Conservation (phyloP, 257 asterid genomes). For the Solanum chilense region DNA sequence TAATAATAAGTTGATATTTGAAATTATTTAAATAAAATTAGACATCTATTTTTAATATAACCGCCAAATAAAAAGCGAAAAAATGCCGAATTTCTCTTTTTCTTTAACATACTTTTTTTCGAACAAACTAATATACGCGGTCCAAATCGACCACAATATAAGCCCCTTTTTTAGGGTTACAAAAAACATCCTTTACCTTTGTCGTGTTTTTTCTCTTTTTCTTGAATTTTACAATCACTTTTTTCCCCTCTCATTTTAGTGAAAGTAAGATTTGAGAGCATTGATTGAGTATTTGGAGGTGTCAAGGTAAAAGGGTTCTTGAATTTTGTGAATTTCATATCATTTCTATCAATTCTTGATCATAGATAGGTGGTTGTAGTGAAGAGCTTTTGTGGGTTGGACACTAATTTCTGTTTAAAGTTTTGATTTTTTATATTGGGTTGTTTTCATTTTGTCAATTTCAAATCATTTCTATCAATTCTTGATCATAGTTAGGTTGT, state of each 20-base stretch:
- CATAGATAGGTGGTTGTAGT: not conserved
- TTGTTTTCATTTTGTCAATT: not conserved
- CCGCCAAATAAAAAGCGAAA: fast-evolving
- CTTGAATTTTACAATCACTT: not conserved
- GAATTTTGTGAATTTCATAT: not conserved
- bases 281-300: not conserved
- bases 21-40: no score
- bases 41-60: no score
- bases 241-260: not conserved
- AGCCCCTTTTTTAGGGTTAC: slow-evolving; percentile 4
- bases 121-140: slow-evolving; percentile 1
- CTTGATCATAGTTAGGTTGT: not conserved
- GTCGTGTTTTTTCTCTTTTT: not conserved
- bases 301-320: not conserved
- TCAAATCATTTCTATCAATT: not conserved
- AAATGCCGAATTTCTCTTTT: not conserved
- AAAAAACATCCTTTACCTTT: not conserved
- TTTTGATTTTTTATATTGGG: not conserved
- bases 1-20: no score
- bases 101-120: not conserved
- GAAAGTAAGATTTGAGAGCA: not conserved
- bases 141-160: slow-evolving; percentile 1
- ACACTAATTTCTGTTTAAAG: not conserved
- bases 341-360: not conserved
- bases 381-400: not conserved